Evolutionary conservation across 768 basidiomycete species (phyloP).

Genomic region (Cubamyces lactineus): DNA sequence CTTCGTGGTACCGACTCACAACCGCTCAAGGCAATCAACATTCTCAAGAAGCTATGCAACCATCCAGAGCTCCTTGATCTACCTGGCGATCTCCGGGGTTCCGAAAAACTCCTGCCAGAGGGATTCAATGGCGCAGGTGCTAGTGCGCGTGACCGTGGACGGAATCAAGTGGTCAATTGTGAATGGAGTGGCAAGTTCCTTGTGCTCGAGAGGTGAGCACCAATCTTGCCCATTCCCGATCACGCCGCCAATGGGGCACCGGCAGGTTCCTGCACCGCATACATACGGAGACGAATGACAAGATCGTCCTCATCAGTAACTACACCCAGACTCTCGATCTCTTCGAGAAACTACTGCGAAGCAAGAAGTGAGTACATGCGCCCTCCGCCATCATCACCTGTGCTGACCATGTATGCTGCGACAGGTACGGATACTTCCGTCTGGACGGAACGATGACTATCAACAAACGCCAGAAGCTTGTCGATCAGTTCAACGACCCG

Average conservation of each 20-base stretch:
- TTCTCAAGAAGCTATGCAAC: slow-evolving; percentile 94
- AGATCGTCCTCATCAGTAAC: slow-evolving; percentile 96
- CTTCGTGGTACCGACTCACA: slow-evolving; percentile 88
- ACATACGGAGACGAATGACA: slow-evolving; percentile 81
- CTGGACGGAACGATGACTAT: slow-evolving; percentile 96
- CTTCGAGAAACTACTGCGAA: slow-evolving; percentile 86
- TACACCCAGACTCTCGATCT: slow-evolving; percentile 95
- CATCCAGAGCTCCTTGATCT: slow-evolving; percentile 90
- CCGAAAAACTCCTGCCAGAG: slow-evolving; percentile 78
- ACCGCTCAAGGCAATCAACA: slow-evolving; percentile 94
- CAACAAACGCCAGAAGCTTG: slow-evolving; percentile 90
- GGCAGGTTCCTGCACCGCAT: slow-evolving; percentile 84
- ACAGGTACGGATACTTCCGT: slow-evolving; percentile 86
- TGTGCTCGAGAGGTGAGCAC: slow-evolving; percentile 81
- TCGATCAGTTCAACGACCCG: slow-evolving; percentile 95
- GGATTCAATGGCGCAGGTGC: slow-evolving; percentile 68
- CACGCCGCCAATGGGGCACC: no score
- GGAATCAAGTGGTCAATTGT: slow-evolving; percentile 60
- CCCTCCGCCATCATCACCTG: neutral
- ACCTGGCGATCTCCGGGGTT: slow-evolving; percentile 82
- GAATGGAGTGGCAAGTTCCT: slow-evolving; percentile 92
- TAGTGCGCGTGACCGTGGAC: slow-evolving; percentile 44
- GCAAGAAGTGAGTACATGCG: slow-evolving; percentile 64
- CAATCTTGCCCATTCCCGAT: no score
- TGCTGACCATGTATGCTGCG: neutral